These are phyloP conservation scores for Paralagenidium karlingii DNA, from an alignment of 352 stramenopile genomes.

Conservation along the genomic window DNA sequence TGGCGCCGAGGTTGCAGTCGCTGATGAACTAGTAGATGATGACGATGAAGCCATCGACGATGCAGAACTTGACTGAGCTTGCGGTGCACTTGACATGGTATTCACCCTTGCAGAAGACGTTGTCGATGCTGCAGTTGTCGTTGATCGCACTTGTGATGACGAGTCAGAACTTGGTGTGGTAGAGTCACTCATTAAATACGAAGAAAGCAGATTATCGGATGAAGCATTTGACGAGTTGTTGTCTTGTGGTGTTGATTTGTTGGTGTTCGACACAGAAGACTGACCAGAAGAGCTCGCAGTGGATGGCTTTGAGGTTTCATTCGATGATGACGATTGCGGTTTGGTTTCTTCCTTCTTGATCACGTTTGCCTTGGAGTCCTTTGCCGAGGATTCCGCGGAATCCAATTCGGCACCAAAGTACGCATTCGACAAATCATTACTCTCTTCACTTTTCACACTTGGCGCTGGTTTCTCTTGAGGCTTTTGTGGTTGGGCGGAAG, in stretches of 20 bases:
- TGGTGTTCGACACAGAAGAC: slow-evolving; percentile 11
- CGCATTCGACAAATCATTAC: slow-evolving; percentile 23
- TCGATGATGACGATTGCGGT: slow-evolving; percentile 1
- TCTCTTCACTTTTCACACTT: slow-evolving; percentile 3
- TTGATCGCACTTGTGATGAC: no score
- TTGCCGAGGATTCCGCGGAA: slow-evolving; percentile 1
- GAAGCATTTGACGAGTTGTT: slow-evolving; percentile 15
- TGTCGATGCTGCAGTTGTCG: no score
- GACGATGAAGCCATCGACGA: slow-evolving; percentile 8
- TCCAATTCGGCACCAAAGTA: slow-evolving; percentile 68
- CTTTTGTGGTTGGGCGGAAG: no score
- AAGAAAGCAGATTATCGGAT: slow-evolving; percentile 9
- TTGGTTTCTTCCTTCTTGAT: slow-evolving; percentile 13
- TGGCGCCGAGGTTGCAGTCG: background rate
- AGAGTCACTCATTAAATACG: slow-evolving; percentile 10
- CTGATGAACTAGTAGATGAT: slow-evolving; percentile 10
- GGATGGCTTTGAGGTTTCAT: slow-evolving; percentile 2
- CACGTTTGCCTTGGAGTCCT: slow-evolving; percentile 20
- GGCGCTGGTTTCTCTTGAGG: no score
- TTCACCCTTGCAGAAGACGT: slow-evolving; percentile 7
- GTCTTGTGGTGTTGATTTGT: slow-evolving; percentile 7
- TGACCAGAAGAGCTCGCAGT: background rate
- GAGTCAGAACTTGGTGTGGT: no score
- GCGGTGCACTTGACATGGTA: slow-evolving; percentile 5
- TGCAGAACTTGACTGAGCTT: slow-evolving; percentile 8